Evolutionary conservation across 805 yeast species (phyloP), one percentile per base, ranked within the genome.

Genomic region (Ogataea wickerhamii): DNA sequence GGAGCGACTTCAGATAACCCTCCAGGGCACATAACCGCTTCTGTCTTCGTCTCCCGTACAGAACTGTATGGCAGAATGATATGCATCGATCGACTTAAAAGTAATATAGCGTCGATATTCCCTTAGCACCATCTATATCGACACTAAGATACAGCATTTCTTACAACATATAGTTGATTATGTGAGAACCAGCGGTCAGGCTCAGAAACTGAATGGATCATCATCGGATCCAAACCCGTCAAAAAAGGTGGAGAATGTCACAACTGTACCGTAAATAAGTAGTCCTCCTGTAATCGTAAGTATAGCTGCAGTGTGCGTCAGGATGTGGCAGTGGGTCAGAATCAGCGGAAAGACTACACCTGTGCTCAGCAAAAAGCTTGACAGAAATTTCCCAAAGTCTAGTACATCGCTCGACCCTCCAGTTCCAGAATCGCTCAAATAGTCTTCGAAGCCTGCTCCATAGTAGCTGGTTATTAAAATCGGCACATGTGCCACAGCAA

Each of bases 281-380:
- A 72, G 45, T n/a, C 98, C 98, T 12, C 98, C 98, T 10, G 70
- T 40, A 22, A 86, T 73, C 32, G 95, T 83, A 80, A 91, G 80
- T 14, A 75, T 49, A 62, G 80, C 76, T 16, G 96, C 95, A 5
- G 78, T 65, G 13, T 70, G 59, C n/a, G 80, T 76, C 44, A 91
- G 76, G 31, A 87, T 67, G 43, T 74, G 75, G 34, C 85, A 78
- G 61, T 91, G 96, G 45, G 80, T 80, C 31, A 87, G 74, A 22
- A 87, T 73, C 2, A 84, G 52, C 1, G 98, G 96, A 40, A 89
- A 66, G 4, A 77, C 66, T 12, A 87, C 60, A 4, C 94, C 97
- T 32, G 88, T 73, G 5, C 83, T 71, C 17, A 89, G 76, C 38
- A 91, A 64, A 49, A 83, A 71, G 27, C 94, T 93, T 1, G 96